Percentiles rank a stretch among this genome's conserved stretches.
Conservation (phyloP, 176 grass and related monocot genomes). For the Bothriochloa decipiens region DNA sequence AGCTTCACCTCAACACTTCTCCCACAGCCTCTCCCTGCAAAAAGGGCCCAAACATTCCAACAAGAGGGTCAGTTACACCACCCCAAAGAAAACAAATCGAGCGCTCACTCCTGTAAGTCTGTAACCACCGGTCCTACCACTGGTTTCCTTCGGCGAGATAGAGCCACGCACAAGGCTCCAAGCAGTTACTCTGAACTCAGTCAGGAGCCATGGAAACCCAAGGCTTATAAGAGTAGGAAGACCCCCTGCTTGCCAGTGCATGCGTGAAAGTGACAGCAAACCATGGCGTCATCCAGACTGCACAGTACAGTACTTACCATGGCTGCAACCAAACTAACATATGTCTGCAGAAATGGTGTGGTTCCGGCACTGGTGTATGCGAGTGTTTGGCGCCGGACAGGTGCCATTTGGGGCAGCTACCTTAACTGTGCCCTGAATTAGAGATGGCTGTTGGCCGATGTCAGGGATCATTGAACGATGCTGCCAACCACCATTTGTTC, state of each 20-base stretch:
- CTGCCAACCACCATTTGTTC: conserved; percentile 19
- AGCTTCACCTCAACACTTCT: not conserved
- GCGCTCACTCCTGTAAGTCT: not conserved
- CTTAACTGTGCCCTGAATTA: conserved; percentile 21
- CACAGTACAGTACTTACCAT: not conserved
- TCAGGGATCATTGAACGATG: conserved; percentile 20
- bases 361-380: not conserved
- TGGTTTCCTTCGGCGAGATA: not conserved
- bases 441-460: not conserved
- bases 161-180: conserved; percentile 28
- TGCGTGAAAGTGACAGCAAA: conserved; percentile 32
- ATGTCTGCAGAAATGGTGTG: not conserved
- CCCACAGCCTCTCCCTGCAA: not conserved
- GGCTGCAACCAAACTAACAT: not conserved
- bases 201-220: not conserved
- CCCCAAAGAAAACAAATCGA: conserved; percentile 4
- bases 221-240: not conserved
- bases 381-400: not conserved
- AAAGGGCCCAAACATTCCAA: conserved; percentile 3
- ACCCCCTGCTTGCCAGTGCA: not conserved
- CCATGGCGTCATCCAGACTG: not conserved
- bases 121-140: conserved; percentile 15
- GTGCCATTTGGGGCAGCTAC: conserved; percentile 27
- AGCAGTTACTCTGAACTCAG: not conserved
- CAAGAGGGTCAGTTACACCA: conserved; percentile 17